Evolutionary conservation across 768 basidiomycete species (phyloP).

Genomic region (Auriscalpium orientale): DNA sequence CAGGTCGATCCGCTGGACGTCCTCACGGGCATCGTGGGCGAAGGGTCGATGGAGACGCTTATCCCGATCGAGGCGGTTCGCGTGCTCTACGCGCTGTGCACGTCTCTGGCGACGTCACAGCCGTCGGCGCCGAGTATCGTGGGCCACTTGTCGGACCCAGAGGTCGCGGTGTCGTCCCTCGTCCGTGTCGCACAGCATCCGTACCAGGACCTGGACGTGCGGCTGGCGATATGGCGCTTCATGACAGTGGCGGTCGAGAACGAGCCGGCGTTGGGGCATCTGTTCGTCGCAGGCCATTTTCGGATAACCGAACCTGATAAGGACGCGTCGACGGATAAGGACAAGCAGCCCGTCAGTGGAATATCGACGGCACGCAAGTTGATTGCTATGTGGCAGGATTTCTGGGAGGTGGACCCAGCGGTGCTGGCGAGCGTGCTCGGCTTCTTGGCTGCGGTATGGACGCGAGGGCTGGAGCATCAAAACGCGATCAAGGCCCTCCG

Average conservation of each 20-base stretch:
- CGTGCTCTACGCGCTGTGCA: slow-evolving; percentile 59
- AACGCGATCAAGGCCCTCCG: slow-evolving; percentile 47
- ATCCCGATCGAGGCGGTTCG: slow-evolving; percentile 63
- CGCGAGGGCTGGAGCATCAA: slow-evolving; percentile 71
- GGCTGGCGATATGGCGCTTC: slow-evolving; percentile 78
- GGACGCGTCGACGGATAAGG: slow-evolving; percentile 18
- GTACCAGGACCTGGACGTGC: slow-evolving; percentile 66
- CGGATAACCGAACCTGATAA: slow-evolving; percentile 41
- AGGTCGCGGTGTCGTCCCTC: slow-evolving; percentile 56
- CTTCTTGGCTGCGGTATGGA: slow-evolving; percentile 75
- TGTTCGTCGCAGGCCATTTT: slow-evolving; percentile 74
- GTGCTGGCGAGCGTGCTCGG: slow-evolving; percentile 65
- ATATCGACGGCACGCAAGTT: slow-evolving; percentile 61
- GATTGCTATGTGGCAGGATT: slow-evolving; percentile 60
- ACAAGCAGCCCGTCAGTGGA: slow-evolving; percentile 41
- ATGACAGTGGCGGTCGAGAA: slow-evolving; percentile 75
- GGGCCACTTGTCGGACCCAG: slow-evolving; percentile 72
- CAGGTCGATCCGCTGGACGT: slow-evolving; percentile 71
- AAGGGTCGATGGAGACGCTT: slow-evolving; percentile 48
- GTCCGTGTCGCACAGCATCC: slow-evolving; percentile 73
- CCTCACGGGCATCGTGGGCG: slow-evolving; percentile 58
- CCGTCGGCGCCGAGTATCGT: slow-evolving; percentile 67
- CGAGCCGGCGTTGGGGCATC: slow-evolving; percentile 76
- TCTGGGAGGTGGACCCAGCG: slow-evolving; percentile 74
- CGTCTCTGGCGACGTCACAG: slow-evolving; percentile 52